A percentile compares a stretch with the other conserved stretches of the same genome.
Conservation (phyloP, 371 early-diverging fungal genomes). For the Mortierella sp. region DNA sequence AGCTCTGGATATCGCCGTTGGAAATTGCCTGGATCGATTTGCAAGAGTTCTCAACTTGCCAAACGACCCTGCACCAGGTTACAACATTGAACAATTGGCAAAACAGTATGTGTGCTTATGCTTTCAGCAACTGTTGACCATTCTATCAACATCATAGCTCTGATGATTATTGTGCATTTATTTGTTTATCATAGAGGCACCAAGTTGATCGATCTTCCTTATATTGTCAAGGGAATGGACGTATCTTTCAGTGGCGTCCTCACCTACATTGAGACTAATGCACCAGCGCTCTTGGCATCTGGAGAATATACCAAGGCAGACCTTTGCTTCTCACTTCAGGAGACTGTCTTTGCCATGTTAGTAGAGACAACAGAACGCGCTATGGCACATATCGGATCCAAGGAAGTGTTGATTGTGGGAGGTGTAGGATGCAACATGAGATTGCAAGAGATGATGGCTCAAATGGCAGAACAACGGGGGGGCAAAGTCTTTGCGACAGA, state of each 20-base stretch:
- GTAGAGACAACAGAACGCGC: conserved; percentile 99
- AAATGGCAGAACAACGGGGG: conserved; percentile 95
- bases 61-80: conserved; percentile 99
- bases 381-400: conserved; percentile 97
- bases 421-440: conserved; percentile 99
- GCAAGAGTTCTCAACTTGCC: conserved; percentile 94
- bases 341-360: conserved; percentile 98
- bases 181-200: conserved; percentile 71
- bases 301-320: conserved; percentile 85
- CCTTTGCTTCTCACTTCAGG: conserved; percentile 98
- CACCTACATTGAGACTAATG: conserved; percentile 87
- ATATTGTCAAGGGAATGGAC: conserved; percentile 99
- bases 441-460: conserved; percentile 98
- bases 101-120: conserved; percentile 69
- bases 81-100: conserved; percentile 98
- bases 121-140: background rate
- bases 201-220: conserved; percentile 94
- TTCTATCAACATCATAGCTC: background rate
- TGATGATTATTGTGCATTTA: background rate
- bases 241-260: conserved; percentile 99
- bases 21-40: conserved; percentile 99
- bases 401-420: conserved; percentile 98
- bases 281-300: conserved; percentile 70
- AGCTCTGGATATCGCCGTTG: conserved; percentile 99
- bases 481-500: conserved; percentile 97